These are phyloP conservation scores for Xylaria telfairii DNA, from an alignment of 495 filamentous ascomycete species.

Conservation along the genomic window DNA sequence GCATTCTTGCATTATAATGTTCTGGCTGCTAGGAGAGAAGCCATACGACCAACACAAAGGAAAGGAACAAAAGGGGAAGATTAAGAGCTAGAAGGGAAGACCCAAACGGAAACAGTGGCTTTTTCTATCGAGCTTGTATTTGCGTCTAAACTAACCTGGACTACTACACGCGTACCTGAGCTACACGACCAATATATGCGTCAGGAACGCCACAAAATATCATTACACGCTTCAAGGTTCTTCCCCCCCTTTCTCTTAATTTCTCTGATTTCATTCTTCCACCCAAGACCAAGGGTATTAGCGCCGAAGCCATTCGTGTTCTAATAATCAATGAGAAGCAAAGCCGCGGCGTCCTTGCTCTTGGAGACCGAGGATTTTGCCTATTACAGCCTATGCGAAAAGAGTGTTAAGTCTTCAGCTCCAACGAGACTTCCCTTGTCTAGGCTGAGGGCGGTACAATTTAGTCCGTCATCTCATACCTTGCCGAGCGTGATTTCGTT, in stretches of 20 bases:
- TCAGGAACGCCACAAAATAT: not conserved
- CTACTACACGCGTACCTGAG: no score
- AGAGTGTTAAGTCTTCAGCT: not conserved
- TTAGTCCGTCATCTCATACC: not conserved
- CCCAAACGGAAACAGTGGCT: no score
- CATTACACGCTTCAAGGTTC: conserved; percentile 8
- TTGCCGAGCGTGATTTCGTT: not conserved
- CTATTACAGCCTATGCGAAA: not conserved
- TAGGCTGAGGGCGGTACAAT: not conserved
- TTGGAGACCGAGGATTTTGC: not conserved
- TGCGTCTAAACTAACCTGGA: no score
- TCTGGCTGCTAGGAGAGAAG: no score
- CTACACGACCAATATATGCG: not conserved
- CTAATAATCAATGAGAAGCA: not conserved
- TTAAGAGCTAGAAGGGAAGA: no score
- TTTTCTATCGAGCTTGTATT: no score
- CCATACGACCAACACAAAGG: no score
- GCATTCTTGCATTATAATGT: no score
- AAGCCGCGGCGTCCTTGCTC: not conserved
- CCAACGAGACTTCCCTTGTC: not conserved
- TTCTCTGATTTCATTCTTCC: not conserved
- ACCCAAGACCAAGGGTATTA: not conserved
- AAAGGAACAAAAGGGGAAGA: no score
- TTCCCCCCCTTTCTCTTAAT: not conserved
- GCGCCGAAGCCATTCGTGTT: not conserved